Evolutionary conservation across 1,139 yeast genomes (phyloP).

Genomic region (Arxiozyma bovina): DNA sequence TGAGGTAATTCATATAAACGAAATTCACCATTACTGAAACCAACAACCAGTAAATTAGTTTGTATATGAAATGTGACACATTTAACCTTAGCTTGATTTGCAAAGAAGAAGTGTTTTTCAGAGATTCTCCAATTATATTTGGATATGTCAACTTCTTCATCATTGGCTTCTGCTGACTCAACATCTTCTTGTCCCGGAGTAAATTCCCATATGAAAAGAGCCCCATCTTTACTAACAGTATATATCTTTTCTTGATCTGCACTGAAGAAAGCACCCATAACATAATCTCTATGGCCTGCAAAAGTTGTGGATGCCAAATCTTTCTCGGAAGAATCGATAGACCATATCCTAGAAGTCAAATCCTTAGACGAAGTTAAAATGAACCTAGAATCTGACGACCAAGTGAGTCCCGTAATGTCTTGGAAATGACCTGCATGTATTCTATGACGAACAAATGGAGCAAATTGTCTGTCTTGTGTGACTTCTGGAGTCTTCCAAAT

Average conservation of each 20-base stretch:
- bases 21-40: slow-evolving; percentile 85
- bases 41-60: slow-evolving; percentile 72
- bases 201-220: slow-evolving; percentile 87
- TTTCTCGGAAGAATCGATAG: slow-evolving; percentile 64
- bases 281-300: slow-evolving; percentile 89
- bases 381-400: slow-evolving; percentile 89
- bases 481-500: slow-evolving; percentile 89
- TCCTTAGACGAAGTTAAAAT: slow-evolving; percentile 83
- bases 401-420: slow-evolving; percentile 66
- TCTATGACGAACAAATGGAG: slow-evolving; percentile 88
- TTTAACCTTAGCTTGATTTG: slow-evolving; percentile 59
- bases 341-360: slow-evolving; percentile 80
- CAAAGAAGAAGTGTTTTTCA: slow-evolving; percentile 62
- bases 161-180: slow-evolving; percentile 36
- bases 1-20: slow-evolving; percentile 82
- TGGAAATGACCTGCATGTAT: slow-evolving; percentile 89
- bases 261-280: slow-evolving; percentile 78
- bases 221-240: slow-evolving; percentile 91
- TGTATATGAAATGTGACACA: slow-evolving; percentile 78
- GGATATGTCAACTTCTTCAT: slow-evolving; percentile 33
- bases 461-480: slow-evolving; percentile 73
- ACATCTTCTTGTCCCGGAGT: slow-evolving; percentile 38
- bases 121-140: slow-evolving; percentile 73
- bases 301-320: slow-evolving; percentile 69
- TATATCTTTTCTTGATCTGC: slow-evolving; percentile 79